Evolutionary conservation across 768 basidiomycete genomes (phyloP), one percentile per base, ranked within the genome.

Genomic region (Aureoboletus auriporus): DNA sequence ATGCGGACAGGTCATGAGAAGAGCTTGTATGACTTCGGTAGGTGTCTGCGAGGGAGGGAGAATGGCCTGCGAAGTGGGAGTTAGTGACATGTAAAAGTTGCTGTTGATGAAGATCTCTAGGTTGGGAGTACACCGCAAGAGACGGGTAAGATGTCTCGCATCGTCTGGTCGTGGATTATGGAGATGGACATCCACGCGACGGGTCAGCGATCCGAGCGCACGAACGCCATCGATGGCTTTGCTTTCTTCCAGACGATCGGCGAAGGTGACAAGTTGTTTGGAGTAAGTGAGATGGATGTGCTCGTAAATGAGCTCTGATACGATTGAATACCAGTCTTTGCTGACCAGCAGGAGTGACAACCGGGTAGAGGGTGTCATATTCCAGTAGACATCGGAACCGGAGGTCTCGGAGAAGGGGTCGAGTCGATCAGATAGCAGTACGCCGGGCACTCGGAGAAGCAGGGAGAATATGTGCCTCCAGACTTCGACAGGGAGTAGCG

Each of bases 41-140:
- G 69, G 66, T 0, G 69, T 70, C 39, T 60, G 62, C 14, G 44
- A 44, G 10, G 56, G 52, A 4, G 61, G 61, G 16, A 58, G 53
- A 31, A 60, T 55, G 13, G 56, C 39, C 17, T 56, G 61, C 16
- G 53, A 44, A 35, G 27, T 52, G 3, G 61, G 50, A 1, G 51
- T 50, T 7, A 59, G 9, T n/a, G 63, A 53, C 62, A 57, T 56
- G 56, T 64, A 59, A 39, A 51, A 56, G 49, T 72, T 76, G 47
- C 66, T 63, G 53, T 73, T 74, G 54, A 68, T 52, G 49, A 74
- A 76, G 30, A 74, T 72, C 52, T 69, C 54, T 35, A 77, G 67
- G 47, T 74, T 75, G 7, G 75, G 75, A 1, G 72, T 73, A 47
- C 67, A 68, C 12, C 57, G 60, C 30, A 77, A 51, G 14, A 77